Evolutionary conservation across 176 grass and related monocot species (phyloP).

Genomic region (Poa pratensis): DNA sequence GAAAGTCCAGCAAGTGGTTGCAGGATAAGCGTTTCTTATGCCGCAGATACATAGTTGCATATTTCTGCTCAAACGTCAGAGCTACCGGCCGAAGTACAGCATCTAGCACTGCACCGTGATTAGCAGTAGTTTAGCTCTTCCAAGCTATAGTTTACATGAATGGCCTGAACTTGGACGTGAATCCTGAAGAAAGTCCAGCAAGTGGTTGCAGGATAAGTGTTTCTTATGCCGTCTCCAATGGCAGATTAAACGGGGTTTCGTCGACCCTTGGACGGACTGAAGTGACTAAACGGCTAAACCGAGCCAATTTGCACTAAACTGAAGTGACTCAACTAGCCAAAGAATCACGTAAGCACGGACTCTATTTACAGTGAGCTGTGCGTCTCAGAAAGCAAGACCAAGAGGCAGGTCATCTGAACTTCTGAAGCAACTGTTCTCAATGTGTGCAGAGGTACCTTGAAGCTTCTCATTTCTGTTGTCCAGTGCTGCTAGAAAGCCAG

Average conservation of each 20-base stretch:
- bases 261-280: not conserved
- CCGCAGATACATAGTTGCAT: not conserved
- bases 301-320: slow-evolving; percentile 37
- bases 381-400: not conserved
- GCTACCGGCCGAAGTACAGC: not conserved
- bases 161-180: slow-evolving; percentile 34
- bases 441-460: slow-evolving; percentile 35
- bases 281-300: not conserved
- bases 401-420: no score
- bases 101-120: not conserved
- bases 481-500: not conserved
- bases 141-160: slow-evolving; percentile 15
- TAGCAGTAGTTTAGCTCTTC: not conserved
- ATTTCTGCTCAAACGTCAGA: not conserved
- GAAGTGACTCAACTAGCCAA: slow-evolving; percentile 3
- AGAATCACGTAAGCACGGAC: not conserved
- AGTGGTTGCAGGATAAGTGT: slow-evolving; percentile 21
- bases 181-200: slow-evolving; percentile 35
- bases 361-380: not conserved
- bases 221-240: slow-evolving; percentile 7
- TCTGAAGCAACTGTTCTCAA: not conserved
- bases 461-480: slow-evolving; percentile 30
- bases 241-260: not conserved
- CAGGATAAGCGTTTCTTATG: not conserved
- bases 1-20: slow-evolving; percentile 30